Percentiles rank a stretch among this genome's conserved stretches.
Conservation (phyloP, 2,329 filamentous ascomycete species). For the Daldinia sp. region DNA sequence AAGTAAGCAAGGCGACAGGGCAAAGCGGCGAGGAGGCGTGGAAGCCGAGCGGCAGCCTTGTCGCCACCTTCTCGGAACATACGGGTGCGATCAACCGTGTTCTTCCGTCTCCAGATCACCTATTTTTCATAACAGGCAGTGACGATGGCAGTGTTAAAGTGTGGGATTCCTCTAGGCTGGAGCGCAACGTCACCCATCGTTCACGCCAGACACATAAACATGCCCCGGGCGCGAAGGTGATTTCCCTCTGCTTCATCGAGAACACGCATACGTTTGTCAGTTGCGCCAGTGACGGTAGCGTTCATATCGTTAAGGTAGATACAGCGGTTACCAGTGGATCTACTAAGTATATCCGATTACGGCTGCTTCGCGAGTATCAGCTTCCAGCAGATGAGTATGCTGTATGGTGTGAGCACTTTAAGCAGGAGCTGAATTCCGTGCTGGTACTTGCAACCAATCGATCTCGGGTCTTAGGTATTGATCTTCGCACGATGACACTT, state of each 20-base stretch:
- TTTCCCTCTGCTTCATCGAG: constrained; percentile 90
- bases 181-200: constrained; percentile 89
- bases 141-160: constrained; percentile 92
- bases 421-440: constrained; percentile 82
- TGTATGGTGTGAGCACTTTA: constrained; percentile 93
- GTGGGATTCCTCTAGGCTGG: constrained; percentile 91
- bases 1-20: constrained; percentile 62
- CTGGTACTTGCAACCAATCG: constrained; percentile 88
- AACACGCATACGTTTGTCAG: constrained; percentile 94
- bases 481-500: constrained; percentile 86
- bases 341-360: constrained; percentile 82
- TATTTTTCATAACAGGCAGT: constrained; percentile 93
- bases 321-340: constrained; percentile 61
- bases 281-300: constrained; percentile 88
- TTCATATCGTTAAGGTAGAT: constrained; percentile 88
- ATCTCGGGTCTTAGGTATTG: constrained; percentile 84
- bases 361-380: constrained; percentile 81
- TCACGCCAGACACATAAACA: constrained; percentile 89
- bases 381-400: constrained; percentile 80
- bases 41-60: constrained; percentile 85
- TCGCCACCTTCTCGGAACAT: constrained; percentile 92
- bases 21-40: constrained; percentile 73
- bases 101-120: constrained; percentile 85
- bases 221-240: constrained; percentile 76
- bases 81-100: constrained; percentile 84